A percentile compares a stretch with the other conserved stretches of the same genome.
Evolutionary conservation across 345 rosid genomes (phyloP).

Genomic region (Citrus cavaleriei): DNA sequence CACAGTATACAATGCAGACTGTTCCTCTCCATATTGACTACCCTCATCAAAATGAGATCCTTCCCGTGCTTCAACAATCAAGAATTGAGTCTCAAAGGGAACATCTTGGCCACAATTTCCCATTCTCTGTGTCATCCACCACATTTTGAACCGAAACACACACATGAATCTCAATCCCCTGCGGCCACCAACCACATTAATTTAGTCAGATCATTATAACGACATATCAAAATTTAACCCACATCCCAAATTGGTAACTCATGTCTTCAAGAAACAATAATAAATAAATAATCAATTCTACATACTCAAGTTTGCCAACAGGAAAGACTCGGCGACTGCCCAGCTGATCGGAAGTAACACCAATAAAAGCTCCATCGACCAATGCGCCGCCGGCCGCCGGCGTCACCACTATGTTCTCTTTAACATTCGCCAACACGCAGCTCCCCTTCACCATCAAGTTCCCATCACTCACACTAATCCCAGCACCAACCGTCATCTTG

Average conservation of each 20-base stretch:
- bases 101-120: conserved; percentile 52
- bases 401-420: conserved; percentile 37
- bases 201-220: background rate
- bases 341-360: conserved; percentile 42
- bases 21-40: conserved; percentile 16
- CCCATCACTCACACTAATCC: conserved; percentile 44
- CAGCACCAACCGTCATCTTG: conserved; percentile 58
- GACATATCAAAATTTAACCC: background rate
- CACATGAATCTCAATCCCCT: conserved; percentile 71
- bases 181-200: conserved; percentile 5
- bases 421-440: conserved; percentile 36
- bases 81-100: conserved; percentile 65
- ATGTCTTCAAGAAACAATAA: background rate
- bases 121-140: conserved; percentile 88
- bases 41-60: conserved; percentile 39
- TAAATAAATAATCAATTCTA: background rate
- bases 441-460: conserved; percentile 46
- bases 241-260: background rate
- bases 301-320: conserved; percentile 57
- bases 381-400: conserved; percentile 33
- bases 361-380: conserved; percentile 55
- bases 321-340: conserved; percentile 59
- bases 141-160: conserved; percentile 61
- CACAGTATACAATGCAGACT: conserved; percentile 35
- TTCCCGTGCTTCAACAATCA: conserved; percentile 43